Base-by-base conservation (phyloP, 805 yeast species). In the Pichia gijzeniarum region DNA sequence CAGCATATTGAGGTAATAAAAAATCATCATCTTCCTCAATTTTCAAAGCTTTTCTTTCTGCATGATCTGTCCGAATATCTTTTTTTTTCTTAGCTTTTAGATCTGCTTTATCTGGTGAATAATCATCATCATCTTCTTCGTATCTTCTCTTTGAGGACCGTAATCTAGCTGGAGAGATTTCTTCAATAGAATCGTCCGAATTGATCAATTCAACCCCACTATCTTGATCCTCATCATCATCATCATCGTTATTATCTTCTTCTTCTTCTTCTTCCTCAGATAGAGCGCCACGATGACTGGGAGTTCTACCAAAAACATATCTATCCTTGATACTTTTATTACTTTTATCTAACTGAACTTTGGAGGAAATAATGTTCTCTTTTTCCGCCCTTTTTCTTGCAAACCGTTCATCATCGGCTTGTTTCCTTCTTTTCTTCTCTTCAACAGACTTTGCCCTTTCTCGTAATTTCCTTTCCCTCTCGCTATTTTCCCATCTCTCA, bases 91-190 rank as follows among this genome's bases (percentile, higher is more conserved):
- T 32, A 5, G 13, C 14, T 36, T 35, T 33, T 35, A 5, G 14
- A 12, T 30, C 6, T 30, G 36, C 39, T 5, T 19, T 17, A 7
- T 14, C 14, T 18, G 41, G 35, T 9, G 58, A 64, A 38, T 65
- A 68, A 9, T 66, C 74, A 41, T 70, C 77, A 32, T 68, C 75
- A 17, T 77, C 78, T 55, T 71, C 79, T 55, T 71, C 79, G 49
- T 77, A 79, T 34, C 62, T 63, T 34, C 65, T 70, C 28, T 45
- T 41, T 16, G 27, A 9, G 36, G 27, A 28, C 20, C 20, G 38
- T 30, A 41, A 17, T 31, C 27, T 38, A 18, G 21, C 19, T 40
- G 49, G 30, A 3, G 28, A 19, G 1, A 40, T 37, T 45, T 49
- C 52, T 10, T 41, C 45, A 12, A 35, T 19, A 3, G 55, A 48